These are phyloP conservation scores for Stentor coeruleus DNA, from an alignment of 73 alveolate genomes.

Conservation along the genomic window DNA sequence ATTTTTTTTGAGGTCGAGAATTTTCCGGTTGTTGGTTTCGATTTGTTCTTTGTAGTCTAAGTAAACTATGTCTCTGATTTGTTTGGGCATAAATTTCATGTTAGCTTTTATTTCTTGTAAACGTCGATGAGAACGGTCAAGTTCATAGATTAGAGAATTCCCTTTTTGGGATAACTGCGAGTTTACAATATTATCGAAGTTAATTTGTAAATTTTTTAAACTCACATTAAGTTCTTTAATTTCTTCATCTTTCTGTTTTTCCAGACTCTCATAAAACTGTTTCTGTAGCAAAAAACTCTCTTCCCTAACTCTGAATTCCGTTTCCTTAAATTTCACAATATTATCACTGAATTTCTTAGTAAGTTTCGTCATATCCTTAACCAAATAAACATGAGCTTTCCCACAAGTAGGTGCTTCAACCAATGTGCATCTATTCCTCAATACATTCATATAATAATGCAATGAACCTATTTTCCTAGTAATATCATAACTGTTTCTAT, in stretches of 20 bases:
- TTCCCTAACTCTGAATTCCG: slow-evolving; percentile 54
- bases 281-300: slow-evolving; percentile 29
- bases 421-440: slow-evolving; percentile 62
- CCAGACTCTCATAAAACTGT: too few relatives aligned
- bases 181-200: slow-evolving; percentile 54
- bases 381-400: slow-evolving; percentile 53
- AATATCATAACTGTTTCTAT: background rate
- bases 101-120: slow-evolving; percentile 3
- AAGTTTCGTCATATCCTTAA: slow-evolving; percentile 57
- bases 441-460: slow-evolving; percentile 42
- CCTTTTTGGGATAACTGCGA: slow-evolving; percentile 29
- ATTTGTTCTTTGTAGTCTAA: slow-evolving; percentile 2
- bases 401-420: slow-evolving; percentile 70
- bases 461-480: slow-evolving; percentile 31
- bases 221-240: background rate
- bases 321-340: slow-evolving; percentile 50
- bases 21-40: background rate
- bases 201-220: background rate
- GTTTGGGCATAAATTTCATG: slow-evolving; percentile 8
- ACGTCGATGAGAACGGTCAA: background rate
- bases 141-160: background rate
- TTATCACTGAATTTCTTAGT: slow-evolving; percentile 43
- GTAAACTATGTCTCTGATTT: background rate
- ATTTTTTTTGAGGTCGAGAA: background rate
- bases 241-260: background rate